These are phyloP conservation scores for Hordeum marinum DNA, from an alignment of 176 grass and related monocot genomes.

Conservation along the genomic window DNA sequence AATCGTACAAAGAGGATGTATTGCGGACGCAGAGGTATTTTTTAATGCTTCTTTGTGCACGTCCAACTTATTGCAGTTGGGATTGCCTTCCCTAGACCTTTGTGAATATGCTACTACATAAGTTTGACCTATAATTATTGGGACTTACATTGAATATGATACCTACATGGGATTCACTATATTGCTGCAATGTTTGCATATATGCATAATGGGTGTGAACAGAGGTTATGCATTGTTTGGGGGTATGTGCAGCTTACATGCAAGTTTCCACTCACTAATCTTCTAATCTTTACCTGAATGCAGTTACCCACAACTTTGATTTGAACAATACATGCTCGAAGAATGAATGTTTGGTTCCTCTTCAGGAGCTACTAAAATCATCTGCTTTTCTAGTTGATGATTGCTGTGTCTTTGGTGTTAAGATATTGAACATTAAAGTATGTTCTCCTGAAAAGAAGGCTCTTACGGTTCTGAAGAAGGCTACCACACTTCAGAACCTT, in stretches of 20 bases:
- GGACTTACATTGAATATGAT: background rate
- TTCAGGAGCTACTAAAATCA: slow-evolving; percentile 28
- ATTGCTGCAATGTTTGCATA: no score
- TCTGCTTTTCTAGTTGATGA: slow-evolving; percentile 32
- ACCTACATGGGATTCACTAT: background rate
- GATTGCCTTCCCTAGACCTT: background rate
- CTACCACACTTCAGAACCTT: slow-evolving; percentile 8
- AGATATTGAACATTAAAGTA: background rate
- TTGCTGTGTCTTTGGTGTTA: slow-evolving; percentile 30
- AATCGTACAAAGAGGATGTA: slow-evolving; percentile 20
- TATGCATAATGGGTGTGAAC: background rate
- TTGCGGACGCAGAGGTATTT: background rate
- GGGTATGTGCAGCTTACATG: background rate
- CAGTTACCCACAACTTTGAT: background rate
- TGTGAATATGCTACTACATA: background rate
- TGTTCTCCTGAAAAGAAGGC: background rate
- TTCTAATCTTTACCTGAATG: background rate
- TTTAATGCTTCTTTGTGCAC: background rate
- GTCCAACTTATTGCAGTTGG: background rate
- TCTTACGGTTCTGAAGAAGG: slow-evolving; percentile 5
- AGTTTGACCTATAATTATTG: background rate
- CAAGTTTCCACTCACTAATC: background rate
- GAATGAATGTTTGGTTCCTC: slow-evolving; percentile 3
- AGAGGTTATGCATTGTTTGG: background rate
- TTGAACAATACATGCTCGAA: background rate